Evolutionary conservation across 306 rosid genomes (phyloP), one percentile per base, ranked within the genome.

Genomic region (barrel medic (Medicago truncatula)): DNA sequence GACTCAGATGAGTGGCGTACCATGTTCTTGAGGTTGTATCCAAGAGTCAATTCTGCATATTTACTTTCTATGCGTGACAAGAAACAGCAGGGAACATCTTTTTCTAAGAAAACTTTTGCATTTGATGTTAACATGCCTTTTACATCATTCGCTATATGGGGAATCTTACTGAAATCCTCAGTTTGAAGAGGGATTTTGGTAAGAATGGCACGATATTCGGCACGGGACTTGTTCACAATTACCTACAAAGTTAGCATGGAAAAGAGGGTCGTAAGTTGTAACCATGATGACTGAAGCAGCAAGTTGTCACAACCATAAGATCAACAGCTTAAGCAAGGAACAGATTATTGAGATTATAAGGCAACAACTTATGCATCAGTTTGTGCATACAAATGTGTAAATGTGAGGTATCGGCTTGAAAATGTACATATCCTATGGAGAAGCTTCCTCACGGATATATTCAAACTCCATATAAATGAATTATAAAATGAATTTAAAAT

Each of bases 181-280:
- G 85, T 79, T 61, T 83, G 91, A 67, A 92, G 13, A 9, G 97
- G 97, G 62, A 95, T 85, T 83, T 84, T 95, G 50, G 84, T 76
- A 23, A 80, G 40, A 40, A 87, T 70, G 75, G 90, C 96, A 70
- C 86, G 91, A 76, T 88, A 95, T 59, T 86, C 87, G 2, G 97
- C 99, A 71, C 97, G 96, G 14, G 99, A 92, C 87, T 89, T 95
- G 76, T 95, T 89, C 80, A 92, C 93, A 36, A 95, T 92, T 18
- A 85, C 97, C 99, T 92, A 65, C 59, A 73, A 84, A 65, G 52
- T 64, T 67, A 34, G 73, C 67, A 74, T 17, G 54, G 31, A 47
- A 57, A 41, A 67, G 60, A 76, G 36, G 4, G 67, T 21, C 21
- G 36, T 57, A 75, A 7, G 76, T 58, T 12, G 38, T 21, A 75